Base-by-base conservation (phyloP, 1,284 basidiomycete genomes). In the Cryptococcus wingfieldii region DNA sequence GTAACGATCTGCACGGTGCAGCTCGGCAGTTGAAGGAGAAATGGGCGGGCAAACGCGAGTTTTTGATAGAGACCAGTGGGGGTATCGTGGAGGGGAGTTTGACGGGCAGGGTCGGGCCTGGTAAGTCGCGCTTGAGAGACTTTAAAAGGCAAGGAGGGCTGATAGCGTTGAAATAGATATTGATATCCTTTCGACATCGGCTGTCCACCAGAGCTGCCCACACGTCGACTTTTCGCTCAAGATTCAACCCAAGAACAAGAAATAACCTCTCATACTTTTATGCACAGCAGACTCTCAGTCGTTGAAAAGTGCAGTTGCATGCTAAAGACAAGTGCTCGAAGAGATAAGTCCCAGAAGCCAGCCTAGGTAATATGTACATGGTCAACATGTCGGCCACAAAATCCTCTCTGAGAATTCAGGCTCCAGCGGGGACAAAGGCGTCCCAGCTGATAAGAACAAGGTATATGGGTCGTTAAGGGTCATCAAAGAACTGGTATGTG, bases 181-280 rank as follows among this genome's bases (percentile, higher is more conserved):
- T 62, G 93, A 97, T 72, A 93, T 97, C 56, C 73, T 95, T 63
- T 94, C 90, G 70, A 96, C 92, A 31, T 95, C 91, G 60, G 85
- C 83, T 5, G 90, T 96, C 25, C 93, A 96, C 69, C 91, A 76
- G 75, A 90, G 89, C 5, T 88, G 90, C 27, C 88, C 85, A 61
- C 91, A 94, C 71, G 86, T 96, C 63, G 93, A 96, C 75, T 96
- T 93, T 71, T 93, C 90, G 67, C 80, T 96, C 66, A 96, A 96
- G 81, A 87, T 96, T 59, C 89, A 93, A 76, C 79, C 78, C n/a
- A 74, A 69, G 61, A 64, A 65, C 54, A 38, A 49, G 37, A 62
- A 65, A 50, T 47, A 44, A 47, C 50, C 25, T 5, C 28, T 42
- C 50, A 38, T 39, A 34, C 31, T 34, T 10, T 34, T 27, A 44